Base-by-base conservation (phyloP, 2,329 filamentous ascomycete species). In the Plectosphaerella sp. region DNA sequence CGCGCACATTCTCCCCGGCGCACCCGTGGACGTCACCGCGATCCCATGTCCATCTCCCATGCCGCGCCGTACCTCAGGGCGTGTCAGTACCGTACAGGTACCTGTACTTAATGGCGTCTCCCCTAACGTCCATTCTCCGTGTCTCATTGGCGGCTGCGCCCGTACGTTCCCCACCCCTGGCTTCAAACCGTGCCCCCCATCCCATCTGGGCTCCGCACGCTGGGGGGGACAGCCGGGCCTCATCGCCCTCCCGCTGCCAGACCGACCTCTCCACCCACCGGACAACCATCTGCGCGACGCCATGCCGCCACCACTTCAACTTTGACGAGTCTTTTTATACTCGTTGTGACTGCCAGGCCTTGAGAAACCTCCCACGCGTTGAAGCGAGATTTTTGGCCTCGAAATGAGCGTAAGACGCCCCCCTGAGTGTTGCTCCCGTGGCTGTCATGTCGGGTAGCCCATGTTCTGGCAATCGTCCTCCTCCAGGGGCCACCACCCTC, bases 271-370 rank as follows among this genome's bases (percentile, higher is more conserved):
- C 63, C 59, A 63, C 64, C 60, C 57, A 56, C 62, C 55, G 48
- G 64, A 67, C 65, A 33, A 59, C 61, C 63, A 62, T 65, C 61
- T 60, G 61, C 61, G 59, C 63, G 54, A 36, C 58, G 59, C 60
- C 59, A 58, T 59, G 64, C 58, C 52, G 57, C 61, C 57, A 58
- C 57, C 61, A 63, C 62, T 60, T 62, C 59, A 63, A 61, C 66
- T 67, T 72, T 71, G 60, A 66, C 68, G 69, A 64, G 70, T 74
- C 69, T 88, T 79, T 75, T 83, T 84, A 77, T 81, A 81, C 84
- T 89, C 78, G 62, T 84, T 85, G 62, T 74, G 72, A 71, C 83
- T 83, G 72, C 67, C 68, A 42, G 47, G 51, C 48, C 43, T 52
- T 56, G 70, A 57, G 68, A 73, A 71, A 68, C 73, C 70, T 45